Evolutionary conservation across 1,284 basidiomycete genomes (phyloP), one percentile per base, ranked within the genome.

Genomic region (Lentinula novae-zelandiae): DNA sequence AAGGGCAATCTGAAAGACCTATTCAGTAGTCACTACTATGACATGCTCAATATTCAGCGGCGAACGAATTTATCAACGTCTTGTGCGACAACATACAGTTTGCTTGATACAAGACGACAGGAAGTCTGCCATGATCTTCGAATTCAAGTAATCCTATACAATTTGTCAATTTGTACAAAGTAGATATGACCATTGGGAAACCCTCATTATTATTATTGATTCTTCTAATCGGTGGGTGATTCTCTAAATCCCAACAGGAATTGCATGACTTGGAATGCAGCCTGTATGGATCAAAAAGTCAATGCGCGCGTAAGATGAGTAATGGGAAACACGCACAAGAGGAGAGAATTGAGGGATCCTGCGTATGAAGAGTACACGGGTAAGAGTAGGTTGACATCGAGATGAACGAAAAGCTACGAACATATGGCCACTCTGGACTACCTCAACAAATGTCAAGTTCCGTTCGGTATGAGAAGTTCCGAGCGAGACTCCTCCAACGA

Each of bases 331-430:
- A 74, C 84, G 69, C 65, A 87, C 87, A 67, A 75, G 68, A 3
- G 89, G 89, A 13, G 84, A 81, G 68, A 82, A 89, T 71, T 86
- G 84, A 0, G 88, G 87, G 5, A 90, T 70, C 83, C 84, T 86
- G 63, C 38, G 3, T 27, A 27, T 27, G 27, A 34, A 10, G n/a
- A 20, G 42, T 17, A 31, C 49, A 51, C 2, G 52, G 12, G n/a
- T 53, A 34, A 20, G 22, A 17, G 46, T 39, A 22, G 54, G 53
- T 17, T n/a, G n/a, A 42, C 44, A 53, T 58, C 61, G 49, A 39
- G 36, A 20, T 10, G 34, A 17, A 31, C 22, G 15, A 22, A 46
- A 9, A 34, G 2, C 50, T 31, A 76, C 83, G 61, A 65, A 86
- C 88, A 90, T 90, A 67, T 90, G 88, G 40, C 88, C 89, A 66